Base-by-base conservation (phyloP, 2,329 filamentous ascomycete species). In the Fusarium hainanense region DNA sequence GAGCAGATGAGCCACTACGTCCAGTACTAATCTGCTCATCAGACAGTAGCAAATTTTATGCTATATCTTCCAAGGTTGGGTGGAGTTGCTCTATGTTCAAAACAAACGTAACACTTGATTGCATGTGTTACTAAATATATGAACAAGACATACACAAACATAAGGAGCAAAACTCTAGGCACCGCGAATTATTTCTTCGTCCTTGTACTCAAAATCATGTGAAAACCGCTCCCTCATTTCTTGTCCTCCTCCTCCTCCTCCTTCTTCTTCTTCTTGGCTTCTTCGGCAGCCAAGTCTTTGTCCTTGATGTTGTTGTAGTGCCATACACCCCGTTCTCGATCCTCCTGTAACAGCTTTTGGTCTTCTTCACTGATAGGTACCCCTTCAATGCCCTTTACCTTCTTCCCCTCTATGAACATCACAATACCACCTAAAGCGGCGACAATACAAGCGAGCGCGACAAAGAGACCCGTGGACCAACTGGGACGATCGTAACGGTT, bases 381-480 rank as follows among this genome's bases (percentile, higher is more conserved):
- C 2, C 92, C 92, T 77, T 94, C 92, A 43, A 93, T 85, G 28
- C 83, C 81, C 82, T 93, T 94, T 30, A 93, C 87, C 50, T 84
- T 85, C 76, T 89, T 92, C 10, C 91, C 92, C 77, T 96, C 92
- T 23, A 88, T 71, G 66, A 90, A 93, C 79, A 90, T 89, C 76
- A 93, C 85, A 34, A 91, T 80, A 4, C 93, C 93, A 18, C 88
- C 93, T 23, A 87, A 76, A 18, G 85, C 91, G 10, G 90, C 91
- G 7, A 91, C 88, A 21, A 90, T 84, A 74, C 90, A 94, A 4
- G 89, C 93, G 8, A 95, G 76, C 4, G 87, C 91, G 20, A 97
- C 91, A 75, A 96, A 93, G 0, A 94, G 79, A 2, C 93, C 93
- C 0, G 92, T 94, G 13, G 89, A 87, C 93, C 93, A 97, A 23